These are phyloP conservation scores for Pythium sukuiense DNA, from an alignment of 352 stramenopile species.

Conservation along the genomic window DNA sequence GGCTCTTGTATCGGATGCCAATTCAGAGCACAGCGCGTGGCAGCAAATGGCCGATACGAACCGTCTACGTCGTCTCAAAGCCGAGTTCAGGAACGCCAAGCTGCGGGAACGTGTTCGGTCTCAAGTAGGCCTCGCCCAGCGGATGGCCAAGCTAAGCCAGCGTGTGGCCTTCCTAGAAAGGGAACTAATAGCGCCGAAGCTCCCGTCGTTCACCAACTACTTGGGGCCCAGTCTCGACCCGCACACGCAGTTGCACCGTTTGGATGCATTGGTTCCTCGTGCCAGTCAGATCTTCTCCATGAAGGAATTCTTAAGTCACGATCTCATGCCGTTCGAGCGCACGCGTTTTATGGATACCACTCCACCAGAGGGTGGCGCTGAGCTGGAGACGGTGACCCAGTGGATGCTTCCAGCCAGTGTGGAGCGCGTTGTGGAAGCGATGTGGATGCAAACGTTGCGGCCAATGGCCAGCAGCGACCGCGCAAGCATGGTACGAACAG, in stretches of 20 bases:
- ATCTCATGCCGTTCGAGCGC: neutral
- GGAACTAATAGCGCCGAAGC: neutral
- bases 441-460: neutral
- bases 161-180: neutral
- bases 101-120: neutral
- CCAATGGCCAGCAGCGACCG: neutral
- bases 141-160: neutral
- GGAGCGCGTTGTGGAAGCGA: neutral
- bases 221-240: neutral
- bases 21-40: too few species aligned
- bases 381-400: neutral
- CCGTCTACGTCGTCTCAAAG: neutral
- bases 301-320: neutral
- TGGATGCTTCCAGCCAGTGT: neutral
- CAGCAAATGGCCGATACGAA: constrained; percentile 1
- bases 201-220: neutral
- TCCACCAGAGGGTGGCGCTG: neutral
- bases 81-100: neutral
- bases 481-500: neutral
- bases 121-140: neutral
- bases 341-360: neutral
- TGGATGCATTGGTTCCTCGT: neutral
- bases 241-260: neutral
- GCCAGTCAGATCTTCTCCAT: neutral
- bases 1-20: too few species aligned